These are phyloP conservation scores for Babesia bovis DNA, from an alignment of 169 alveolate genomes.

Conservation along the genomic window DNA sequence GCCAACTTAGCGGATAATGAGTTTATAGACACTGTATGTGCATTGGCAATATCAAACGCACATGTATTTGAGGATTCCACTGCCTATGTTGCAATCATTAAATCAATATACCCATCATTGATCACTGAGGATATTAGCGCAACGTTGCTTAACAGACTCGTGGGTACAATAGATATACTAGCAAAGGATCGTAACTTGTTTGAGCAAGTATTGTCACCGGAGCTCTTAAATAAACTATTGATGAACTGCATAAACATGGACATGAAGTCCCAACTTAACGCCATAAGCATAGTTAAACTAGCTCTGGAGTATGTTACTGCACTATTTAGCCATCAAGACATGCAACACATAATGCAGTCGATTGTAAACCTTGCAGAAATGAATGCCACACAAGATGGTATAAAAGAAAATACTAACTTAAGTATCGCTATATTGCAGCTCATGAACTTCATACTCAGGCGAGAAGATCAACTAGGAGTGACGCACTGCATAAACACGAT, in stretches of 20 bases:
- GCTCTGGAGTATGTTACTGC: background rate
- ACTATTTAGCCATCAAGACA: background rate
- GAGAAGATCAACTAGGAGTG: constrained; percentile 24
- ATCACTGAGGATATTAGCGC: background rate
- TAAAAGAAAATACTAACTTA: background rate
- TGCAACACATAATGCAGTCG: background rate
- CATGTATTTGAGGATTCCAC: constrained; percentile 6
- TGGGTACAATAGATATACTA: background rate
- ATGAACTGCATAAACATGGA: background rate
- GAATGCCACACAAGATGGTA: background rate
- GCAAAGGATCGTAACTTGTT: background rate
- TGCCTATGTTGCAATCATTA: background rate
- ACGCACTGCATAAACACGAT: background rate
- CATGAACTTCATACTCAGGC: constrained; percentile 12
- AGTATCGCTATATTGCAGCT: background rate
- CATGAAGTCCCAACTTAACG: background rate
- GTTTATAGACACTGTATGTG: background rate
- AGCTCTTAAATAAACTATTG: background rate
- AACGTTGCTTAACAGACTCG: background rate
- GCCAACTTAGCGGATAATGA: background rate
- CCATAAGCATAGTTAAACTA: background rate
- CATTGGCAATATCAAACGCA: constrained; percentile 9
- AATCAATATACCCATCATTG: background rate
- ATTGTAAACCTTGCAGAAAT: background rate
- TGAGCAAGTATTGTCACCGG: background rate